Conservation (phyloP, 2,329 filamentous ascomycete species). For the Cercospora canescens region DNA sequence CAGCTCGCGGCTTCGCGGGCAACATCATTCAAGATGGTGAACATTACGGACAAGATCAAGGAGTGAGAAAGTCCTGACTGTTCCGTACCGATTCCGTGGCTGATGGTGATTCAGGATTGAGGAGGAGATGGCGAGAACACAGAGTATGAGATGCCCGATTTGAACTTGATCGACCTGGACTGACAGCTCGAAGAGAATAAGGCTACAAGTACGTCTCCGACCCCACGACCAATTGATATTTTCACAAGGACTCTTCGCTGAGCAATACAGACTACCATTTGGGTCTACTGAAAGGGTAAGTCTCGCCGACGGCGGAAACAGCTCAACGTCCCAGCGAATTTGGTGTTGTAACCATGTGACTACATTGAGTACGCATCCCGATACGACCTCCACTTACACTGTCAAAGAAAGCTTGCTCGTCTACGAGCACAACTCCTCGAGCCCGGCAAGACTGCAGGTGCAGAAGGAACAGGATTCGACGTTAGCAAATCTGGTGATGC, state of each 20-base stretch:
- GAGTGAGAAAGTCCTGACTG: constrained; percentile 62
- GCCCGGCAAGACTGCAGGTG: constrained; percentile 75
- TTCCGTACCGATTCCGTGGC: background rate
- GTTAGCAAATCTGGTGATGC: constrained; percentile 97
- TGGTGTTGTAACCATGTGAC: background rate
- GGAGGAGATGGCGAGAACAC: constrained; percentile 98
- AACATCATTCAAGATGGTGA: constrained; percentile 72
- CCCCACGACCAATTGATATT: background rate
- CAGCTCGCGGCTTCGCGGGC: constrained; percentile 21
- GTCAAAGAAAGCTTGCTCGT: constrained; percentile 83
- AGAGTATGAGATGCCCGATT: constrained; percentile 66
- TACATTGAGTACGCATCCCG: background rate
- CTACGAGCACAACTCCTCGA: constrained; percentile 92
- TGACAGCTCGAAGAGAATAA: constrained; percentile 77
- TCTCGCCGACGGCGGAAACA: constrained; percentile 4
- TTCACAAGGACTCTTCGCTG: constrained; percentile 27
- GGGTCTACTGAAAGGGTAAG: constrained; percentile 92
- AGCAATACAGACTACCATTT: constrained; percentile 84
- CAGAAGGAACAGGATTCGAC: constrained; percentile 77
- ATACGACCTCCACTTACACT: constrained; percentile 23
- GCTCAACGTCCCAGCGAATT: background rate
- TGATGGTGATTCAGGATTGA: constrained; percentile 72
- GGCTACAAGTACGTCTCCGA: constrained; percentile 75
- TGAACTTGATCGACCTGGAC: constrained; percentile 20
- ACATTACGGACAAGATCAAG: constrained; percentile 99